Percentiles rank a stretch among this genome's conserved stretches.
Conservation (phyloP, 73 alveolate species). For the Paramecium tetraurelia region DNA sequence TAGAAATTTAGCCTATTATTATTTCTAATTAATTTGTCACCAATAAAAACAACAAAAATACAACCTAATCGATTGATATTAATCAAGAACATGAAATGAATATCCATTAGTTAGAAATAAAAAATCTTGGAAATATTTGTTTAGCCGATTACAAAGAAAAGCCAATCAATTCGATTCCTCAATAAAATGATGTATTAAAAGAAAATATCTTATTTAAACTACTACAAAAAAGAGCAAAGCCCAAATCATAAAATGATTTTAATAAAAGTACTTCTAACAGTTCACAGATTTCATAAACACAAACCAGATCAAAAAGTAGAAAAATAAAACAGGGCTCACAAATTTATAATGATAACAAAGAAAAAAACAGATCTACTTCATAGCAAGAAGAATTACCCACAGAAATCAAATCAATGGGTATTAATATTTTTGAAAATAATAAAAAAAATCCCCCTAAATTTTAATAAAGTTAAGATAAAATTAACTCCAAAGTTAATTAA, state of each 20-base stretch:
- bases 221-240: not conserved
- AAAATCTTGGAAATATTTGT: not conserved
- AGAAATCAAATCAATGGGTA: not conserved
- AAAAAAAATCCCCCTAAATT: not conserved
- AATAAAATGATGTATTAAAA: not conserved
- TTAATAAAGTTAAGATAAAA: not conserved
- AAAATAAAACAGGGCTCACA: not conserved
- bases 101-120: not conserved
- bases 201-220: not conserved
- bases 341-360: not conserved
- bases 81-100: not conserved
- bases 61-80: not conserved
- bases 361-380: not conserved
- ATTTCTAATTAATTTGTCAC: not conserved
- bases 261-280: not conserved
- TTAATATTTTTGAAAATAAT: not conserved
- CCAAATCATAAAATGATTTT: not conserved
- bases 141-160: not conserved
- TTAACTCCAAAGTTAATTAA: not conserved
- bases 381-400: not conserved
- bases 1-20: not conserved
- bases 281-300: not conserved
- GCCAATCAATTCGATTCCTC: not conserved
- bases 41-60: not conserved
- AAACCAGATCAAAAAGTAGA: not conserved